Evolutionary conservation across 164 flowering plant genomes (phyloP), one percentile per base, ranked within the genome.

Genomic region (Vitis amurensis): DNA sequence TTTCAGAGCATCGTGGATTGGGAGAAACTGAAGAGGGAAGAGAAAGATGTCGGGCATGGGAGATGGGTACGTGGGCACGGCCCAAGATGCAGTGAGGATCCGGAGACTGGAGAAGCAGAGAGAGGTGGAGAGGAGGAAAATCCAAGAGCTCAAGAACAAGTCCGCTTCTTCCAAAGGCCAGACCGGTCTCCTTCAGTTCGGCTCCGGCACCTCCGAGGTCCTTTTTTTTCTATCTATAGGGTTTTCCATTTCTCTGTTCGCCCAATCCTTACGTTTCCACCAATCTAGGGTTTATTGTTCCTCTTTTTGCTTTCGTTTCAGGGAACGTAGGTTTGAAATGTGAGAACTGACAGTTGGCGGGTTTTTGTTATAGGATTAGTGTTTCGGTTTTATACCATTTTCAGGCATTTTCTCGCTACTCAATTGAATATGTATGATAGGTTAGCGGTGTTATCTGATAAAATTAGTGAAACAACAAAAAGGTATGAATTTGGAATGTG

Each of bases 61-160:
- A 59, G 99, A 96, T 71, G 99, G 99, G 64, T 96, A 96, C 81
- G 99, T 96, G 77, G 99, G 99, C 44, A 93, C 97, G 58, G 97
- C 99, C 80, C 99, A 96, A 63, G 99, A 96, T 75, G 98, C 95
- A 7, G 99, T 96, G 47, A 82, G 97, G 76, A 96, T 96, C 67
- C 81, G 99, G 31, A 77, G 97, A 76, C 82, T 96, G 19, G 93
- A 93, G 85, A 96, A 96, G 83, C 97, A 93, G 77, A 78, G 98
- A 74, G 99, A 96, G 68, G 98, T 86, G 1, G 99, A 96, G 84
- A 79, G 97, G 70, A 79, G 80, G 63, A 93, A 93, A 76, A 93
- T 93, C 62, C 91, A 96, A 69, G 99, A 96, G 76, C 95, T 93
- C 73, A 96, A 93, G 77, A 84, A 83, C 80, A 95, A 95, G 77